Evolutionary conservation across 2,329 filamentous ascomycete genomes (phyloP).

Genomic region (Penicillium hesseltinei): DNA sequence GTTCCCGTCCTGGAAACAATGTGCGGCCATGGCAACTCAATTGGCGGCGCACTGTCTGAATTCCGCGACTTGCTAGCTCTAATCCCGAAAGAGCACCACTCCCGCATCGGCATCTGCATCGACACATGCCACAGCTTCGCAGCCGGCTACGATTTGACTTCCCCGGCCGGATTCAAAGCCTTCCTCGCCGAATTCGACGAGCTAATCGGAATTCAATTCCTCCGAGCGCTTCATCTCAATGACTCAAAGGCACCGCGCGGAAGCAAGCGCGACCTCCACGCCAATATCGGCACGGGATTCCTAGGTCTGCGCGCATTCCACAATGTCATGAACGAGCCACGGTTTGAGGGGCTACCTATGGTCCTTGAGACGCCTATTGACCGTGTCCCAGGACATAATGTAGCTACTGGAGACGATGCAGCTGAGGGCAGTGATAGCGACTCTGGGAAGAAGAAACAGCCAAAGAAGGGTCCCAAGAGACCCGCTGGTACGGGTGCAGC

Average conservation of each 20-base stretch:
- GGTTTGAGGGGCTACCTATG: constrained; percentile 79
- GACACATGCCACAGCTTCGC: constrained; percentile 97
- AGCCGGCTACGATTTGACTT: constrained; percentile 84
- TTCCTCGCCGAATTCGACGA: constrained; percentile 76
- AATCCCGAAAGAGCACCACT: constrained; percentile 69
- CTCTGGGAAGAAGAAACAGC: constrained; percentile 22
- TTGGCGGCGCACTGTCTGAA: constrained; percentile 83
- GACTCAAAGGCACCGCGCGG: constrained; percentile 88
- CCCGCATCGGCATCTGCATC: constrained; percentile 85
- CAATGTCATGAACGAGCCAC: constrained; percentile 77
- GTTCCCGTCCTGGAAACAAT: constrained; percentile 92
- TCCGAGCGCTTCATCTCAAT: constrained; percentile 87
- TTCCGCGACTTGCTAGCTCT: constrained; percentile 77
- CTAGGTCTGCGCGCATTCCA: constrained; percentile 88
- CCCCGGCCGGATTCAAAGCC: constrained; percentile 67
- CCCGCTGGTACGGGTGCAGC: constrained; percentile 23
- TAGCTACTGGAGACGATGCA: constrained; percentile 17
- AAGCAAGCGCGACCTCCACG: constrained; percentile 84
- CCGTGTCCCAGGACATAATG: constrained; percentile 49
- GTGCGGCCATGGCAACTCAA: constrained; percentile 83
- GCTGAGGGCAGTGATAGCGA: constrained; percentile 19
- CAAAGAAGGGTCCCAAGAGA: constrained; percentile 22
- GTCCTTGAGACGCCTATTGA: constrained; percentile 96
- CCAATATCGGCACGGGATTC: constrained; percentile 95
- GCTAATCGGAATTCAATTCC: constrained; percentile 72